Evolutionary conservation across 495 filamentous ascomycete genomes (phyloP).

Genomic region (Neurospora sublineolata): DNA sequence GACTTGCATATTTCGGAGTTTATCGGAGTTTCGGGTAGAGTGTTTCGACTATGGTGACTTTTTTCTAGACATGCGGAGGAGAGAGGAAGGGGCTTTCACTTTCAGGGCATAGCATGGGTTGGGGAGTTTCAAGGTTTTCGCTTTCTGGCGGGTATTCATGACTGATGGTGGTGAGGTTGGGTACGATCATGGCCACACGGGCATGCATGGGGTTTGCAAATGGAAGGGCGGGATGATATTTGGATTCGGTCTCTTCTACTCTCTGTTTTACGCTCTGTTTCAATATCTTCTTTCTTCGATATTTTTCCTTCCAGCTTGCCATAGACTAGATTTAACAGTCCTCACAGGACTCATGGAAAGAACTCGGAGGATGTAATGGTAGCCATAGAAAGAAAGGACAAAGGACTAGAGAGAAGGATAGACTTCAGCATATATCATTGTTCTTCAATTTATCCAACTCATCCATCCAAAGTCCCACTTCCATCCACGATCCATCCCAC

Average conservation of each 20-base stretch:
- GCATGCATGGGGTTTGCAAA: not conserved
- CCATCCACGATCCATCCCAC: not conserved
- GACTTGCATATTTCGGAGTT: not conserved
- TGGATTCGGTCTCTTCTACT: not conserved
- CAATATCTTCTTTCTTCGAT: not conserved
- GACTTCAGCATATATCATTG: not conserved
- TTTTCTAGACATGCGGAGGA: not conserved
- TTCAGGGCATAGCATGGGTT: not conserved
- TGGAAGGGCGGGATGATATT: not conserved
- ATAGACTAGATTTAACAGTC: not conserved
- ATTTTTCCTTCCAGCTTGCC: too few species aligned
- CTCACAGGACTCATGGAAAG: not conserved
- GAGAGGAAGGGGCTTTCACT: not conserved
- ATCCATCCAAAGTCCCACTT: not conserved
- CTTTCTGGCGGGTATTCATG: not conserved
- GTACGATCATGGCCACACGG: not conserved
- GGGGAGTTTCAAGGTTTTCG: not conserved
- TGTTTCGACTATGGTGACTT: not conserved
- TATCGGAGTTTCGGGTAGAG: not conserved
- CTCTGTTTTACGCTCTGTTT: not conserved
- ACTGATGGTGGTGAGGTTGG: not conserved
- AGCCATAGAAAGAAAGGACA: not conserved
- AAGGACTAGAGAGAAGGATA: not conserved
- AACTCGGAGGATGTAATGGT: not conserved
- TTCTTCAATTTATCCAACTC: not conserved